Evolutionary conservation across 352 stramenopile genomes (phyloP), one percentile per base, ranked within the genome.

Genomic region (Sclerospora graminicola): DNA sequence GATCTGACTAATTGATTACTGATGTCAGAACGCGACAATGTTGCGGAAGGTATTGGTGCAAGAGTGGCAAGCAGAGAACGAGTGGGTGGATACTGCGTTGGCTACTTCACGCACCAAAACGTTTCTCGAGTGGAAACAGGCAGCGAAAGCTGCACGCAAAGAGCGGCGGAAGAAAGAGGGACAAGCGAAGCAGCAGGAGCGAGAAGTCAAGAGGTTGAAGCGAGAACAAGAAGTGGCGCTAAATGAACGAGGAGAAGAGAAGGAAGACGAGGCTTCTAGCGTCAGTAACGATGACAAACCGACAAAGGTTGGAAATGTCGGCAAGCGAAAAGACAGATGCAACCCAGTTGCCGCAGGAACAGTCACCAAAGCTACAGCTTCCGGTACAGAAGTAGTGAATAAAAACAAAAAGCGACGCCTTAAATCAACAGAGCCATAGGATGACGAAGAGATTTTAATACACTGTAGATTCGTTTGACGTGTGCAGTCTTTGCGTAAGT

Each of bases 31-130:
- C 40, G 32, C 57, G 20, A 45, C 41, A 1, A 41, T 90, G 40
- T 36, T 90, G 26, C 71, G 84, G 40, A 72, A 74, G 40, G 41
- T 88, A 31, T 53, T 90, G 42, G 73, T 90, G 16, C 29, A 65
- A 16, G 74, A 90, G 32, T 90, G 79, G 79, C 48, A 74, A 3
- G 61, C 41, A 18, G 66, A 86, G 24, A 55, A 72, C 16, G 19
- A 51, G 35, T 89, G 79, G 79, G 42, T 90, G 16, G 67, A 80
- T 13, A 52, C 48, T 7, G 73, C 63, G 15, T 38, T 79, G 16
- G 55, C 54, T 7, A 86, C 73, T 5, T 45, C 48, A 8, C 66
- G 76, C 1, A 82, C 76, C 0, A 78, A 76, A 53, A 41, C 69
- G 7, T 72, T 86, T 47, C 19, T 88, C 14, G 54, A 72, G 32